Conservation (phyloP, 1,139 yeast genomes). For the Lizanozyma gosingica region DNA sequence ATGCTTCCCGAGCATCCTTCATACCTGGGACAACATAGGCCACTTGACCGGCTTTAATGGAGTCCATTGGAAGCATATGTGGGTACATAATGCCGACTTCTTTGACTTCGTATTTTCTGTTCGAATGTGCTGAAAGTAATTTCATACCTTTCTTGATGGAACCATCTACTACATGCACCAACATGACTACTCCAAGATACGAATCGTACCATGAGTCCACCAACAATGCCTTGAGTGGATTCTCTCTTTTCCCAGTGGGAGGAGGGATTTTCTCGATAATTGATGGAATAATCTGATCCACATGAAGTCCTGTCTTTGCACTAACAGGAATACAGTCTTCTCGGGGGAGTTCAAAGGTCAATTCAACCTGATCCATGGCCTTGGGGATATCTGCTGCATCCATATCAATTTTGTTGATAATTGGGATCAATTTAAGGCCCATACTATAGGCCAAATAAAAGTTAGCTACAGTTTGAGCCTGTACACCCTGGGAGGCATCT, state of each 20-base stretch:
- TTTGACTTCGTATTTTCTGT: conserved; percentile 70
- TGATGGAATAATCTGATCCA: conserved; percentile 66
- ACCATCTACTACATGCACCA: conserved; percentile 84
- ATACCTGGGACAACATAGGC: conserved; percentile 92
- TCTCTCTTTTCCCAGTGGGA: conserved; percentile 45
- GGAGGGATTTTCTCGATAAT: conserved; percentile 70
- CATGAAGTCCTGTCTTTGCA: conserved; percentile 85
- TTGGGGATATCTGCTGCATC: conserved; percentile 79
- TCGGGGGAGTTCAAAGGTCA: conserved; percentile 69
- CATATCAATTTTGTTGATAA: conserved; percentile 85
- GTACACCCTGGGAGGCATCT: conserved; percentile 95
- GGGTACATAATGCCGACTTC: conserved; percentile 97
- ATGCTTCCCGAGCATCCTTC: conserved; percentile 80
- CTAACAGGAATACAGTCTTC: conserved; percentile 80
- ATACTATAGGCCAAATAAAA: conserved; percentile 83
- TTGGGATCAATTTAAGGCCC: conserved; percentile 76
- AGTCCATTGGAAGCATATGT: conserved; percentile 56
- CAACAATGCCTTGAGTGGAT: conserved; percentile 66
- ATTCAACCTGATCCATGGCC: conserved; percentile 76
- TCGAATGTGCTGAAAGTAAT: conserved; percentile 70
- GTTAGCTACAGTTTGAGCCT: conserved; percentile 96
- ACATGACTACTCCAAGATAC: conserved; percentile 85
- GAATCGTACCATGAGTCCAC: conserved; percentile 98
- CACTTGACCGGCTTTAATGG: conserved; percentile 80
- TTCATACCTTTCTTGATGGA: conserved; percentile 62